A percentile compares a stretch with the other conserved stretches of the same genome.
These are phyloP conservation scores for Mallotus nudiflorus DNA, from an alignment of 345 rosid species.

Conservation along the genomic window DNA sequence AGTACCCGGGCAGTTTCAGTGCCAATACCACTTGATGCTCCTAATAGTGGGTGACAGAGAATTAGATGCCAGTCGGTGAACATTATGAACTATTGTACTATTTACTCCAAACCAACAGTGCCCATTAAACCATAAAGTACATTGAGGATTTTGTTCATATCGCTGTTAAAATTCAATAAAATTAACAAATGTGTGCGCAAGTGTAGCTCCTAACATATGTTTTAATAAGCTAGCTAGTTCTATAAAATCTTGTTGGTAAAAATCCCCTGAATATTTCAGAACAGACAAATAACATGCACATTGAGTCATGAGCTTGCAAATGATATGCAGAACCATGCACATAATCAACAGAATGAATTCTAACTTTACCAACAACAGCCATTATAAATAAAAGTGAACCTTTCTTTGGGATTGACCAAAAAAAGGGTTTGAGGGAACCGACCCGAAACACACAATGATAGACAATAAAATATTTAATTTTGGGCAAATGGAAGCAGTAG, in stretches of 20 bases:
- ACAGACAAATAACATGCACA: no score
- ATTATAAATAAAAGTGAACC: neutral
- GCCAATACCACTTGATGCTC: constrained; percentile 83
- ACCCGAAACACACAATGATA: no score
- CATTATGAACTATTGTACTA: neutral
- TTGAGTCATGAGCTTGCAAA: no score
- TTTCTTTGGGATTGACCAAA: no score
- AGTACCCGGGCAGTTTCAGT: constrained; percentile 72
- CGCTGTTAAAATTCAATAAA: neutral
- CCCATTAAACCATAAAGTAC: neutral
- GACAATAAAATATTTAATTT: no score
- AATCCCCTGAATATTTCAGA: no score
- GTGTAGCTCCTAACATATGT: neutral
- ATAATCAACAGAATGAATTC: neutral
- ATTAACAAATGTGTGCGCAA: neutral
- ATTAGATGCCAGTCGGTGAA: neutral
- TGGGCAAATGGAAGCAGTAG: neutral
- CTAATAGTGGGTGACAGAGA: constrained; percentile 28
- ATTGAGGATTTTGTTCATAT: no score
- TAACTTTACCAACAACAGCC: neutral
- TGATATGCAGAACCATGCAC: no score
- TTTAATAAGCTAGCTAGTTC: no score
- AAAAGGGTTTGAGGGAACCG: no score
- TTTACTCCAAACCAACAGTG: neutral
- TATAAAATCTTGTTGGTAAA: no score